phyloP scores from a whole-genome alignment of 306 rosid species.

The Vigna radiata region DNA sequence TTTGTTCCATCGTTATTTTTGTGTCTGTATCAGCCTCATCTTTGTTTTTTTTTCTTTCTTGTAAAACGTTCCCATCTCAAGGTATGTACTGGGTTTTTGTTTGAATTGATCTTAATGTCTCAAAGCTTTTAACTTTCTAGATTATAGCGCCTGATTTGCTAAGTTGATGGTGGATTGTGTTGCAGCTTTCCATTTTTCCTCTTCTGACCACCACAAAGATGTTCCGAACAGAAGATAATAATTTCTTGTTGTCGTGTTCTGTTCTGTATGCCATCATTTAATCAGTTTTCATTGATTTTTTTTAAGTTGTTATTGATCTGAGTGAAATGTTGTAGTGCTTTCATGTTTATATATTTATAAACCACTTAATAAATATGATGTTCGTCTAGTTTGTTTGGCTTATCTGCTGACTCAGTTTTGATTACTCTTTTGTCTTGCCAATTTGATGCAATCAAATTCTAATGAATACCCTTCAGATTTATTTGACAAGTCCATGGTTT shows the following conservation, averaged over 20 bases:
- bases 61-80: conserved; percentile 32
- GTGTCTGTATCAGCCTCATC: conserved; percentile 8
- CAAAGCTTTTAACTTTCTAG: conserved; percentile 35
- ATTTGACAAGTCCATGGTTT: not conserved
- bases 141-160: not conserved
- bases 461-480: not conserved
- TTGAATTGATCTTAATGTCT: not conserved
- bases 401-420: conserved; percentile 14
- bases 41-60: conserved; percentile 1
- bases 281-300: not conserved
- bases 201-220: not conserved
- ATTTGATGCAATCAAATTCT: not conserved
- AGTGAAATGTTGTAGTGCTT: not conserved
- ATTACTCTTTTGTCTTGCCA: not conserved
- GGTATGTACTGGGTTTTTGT: conserved; percentile 34
- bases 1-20: not conserved
- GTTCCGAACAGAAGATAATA: conserved; percentile 31
- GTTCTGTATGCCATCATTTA: conserved; percentile 4
- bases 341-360: not conserved
- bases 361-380: conserved; percentile 14
- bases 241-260: conserved; percentile 15
- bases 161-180: conserved; percentile 34
- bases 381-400: not conserved
- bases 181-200: conserved; percentile 37
- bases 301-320: not conserved